These are phyloP conservation scores for Pseudonectria foliicola DNA, from an alignment of 2,329 filamentous ascomycete species.

Conservation along the genomic window DNA sequence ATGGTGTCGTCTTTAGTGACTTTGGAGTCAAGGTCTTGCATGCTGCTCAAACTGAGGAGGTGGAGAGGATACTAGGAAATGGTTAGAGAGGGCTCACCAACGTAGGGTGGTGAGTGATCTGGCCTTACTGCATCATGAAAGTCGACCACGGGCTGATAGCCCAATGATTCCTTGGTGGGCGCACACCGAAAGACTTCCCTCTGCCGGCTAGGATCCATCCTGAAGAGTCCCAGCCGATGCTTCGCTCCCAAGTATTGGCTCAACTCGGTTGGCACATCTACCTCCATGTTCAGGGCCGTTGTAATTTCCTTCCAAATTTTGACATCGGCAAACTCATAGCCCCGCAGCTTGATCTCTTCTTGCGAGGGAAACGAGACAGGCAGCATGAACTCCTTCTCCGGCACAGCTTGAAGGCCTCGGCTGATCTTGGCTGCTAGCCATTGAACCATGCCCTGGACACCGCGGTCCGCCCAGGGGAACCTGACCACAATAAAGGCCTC, in stretches of 20 bases:
- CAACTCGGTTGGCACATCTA: slow-evolving; percentile 55
- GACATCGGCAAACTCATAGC: slow-evolving; percentile 55
- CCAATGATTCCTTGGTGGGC: slow-evolving; percentile 49
- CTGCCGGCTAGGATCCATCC: slow-evolving; percentile 51
- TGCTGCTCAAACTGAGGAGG: slow-evolving; percentile 57
- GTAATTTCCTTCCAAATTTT: slow-evolving; percentile 57
- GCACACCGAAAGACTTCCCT: slow-evolving; percentile 56
- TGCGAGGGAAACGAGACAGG: slow-evolving; percentile 56
- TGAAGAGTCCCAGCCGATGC: slow-evolving; percentile 60
- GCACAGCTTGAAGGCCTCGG: slow-evolving; percentile 39
- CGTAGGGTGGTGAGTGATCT: neutral
- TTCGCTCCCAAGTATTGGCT: slow-evolving; percentile 59
- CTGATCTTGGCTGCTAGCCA: slow-evolving; percentile 43
- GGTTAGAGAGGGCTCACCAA: neutral
- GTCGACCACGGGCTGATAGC: slow-evolving; percentile 58
- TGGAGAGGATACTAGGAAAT: slow-evolving; percentile 57
- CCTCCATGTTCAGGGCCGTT: slow-evolving; percentile 48
- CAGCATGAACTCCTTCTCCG: slow-evolving; percentile 58
- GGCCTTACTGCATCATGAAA: slow-evolving; percentile 62
- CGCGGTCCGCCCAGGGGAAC: slow-evolving; percentile 55
- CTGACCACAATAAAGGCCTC: slow-evolving; percentile 56
- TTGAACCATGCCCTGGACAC: slow-evolving; percentile 40
- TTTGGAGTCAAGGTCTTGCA: slow-evolving; percentile 52
- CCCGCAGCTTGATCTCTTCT: slow-evolving; percentile 48
- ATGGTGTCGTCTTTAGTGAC: slow-evolving; percentile 44